Percentiles rank a stretch among this genome's conserved stretches.
Evolutionary conservation across 2,329 filamentous ascomycete genomes (phyloP).

Genomic region (Juglanconis oblonga): DNA sequence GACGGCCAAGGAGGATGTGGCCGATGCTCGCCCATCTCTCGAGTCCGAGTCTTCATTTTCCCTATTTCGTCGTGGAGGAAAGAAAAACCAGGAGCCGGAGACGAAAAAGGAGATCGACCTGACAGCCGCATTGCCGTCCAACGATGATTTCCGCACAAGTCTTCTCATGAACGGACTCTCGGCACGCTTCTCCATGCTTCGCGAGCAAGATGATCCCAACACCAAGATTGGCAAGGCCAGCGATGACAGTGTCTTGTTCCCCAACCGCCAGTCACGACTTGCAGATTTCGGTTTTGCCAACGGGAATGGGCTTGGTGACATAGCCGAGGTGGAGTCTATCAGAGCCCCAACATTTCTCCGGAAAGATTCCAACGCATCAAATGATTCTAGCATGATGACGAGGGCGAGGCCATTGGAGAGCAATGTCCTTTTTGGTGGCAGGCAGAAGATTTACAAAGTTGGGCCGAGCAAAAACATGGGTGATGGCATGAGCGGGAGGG

Average conservation of each 20-base stretch:
- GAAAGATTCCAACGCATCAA: conserved; percentile 62
- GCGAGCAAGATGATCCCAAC: conserved; percentile 88
- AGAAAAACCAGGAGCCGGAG: conserved; percentile 54
- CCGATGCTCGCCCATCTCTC: conserved; percentile 43
- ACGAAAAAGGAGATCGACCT: conserved; percentile 70
- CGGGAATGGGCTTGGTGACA: conserved; percentile 67
- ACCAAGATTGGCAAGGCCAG: conserved; percentile 90
- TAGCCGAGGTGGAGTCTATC: conserved; percentile 86
- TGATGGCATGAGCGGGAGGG: conserved; percentile 59
- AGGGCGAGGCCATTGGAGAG: conserved; percentile 80
- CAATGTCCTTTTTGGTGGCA: conserved; percentile 89
- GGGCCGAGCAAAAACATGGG: conserved; percentile 44
- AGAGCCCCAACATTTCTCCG: conserved; percentile 56
- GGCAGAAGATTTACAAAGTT: conserved; percentile 94
- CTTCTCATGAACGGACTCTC: conserved; percentile 93
- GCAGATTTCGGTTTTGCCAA: conserved; percentile 62
- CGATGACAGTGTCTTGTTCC: conserved; percentile 87
- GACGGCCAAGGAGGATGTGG: conserved; percentile 52
- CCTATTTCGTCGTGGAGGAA: conserved; percentile 54
- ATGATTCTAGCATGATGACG: conserved; percentile 77
- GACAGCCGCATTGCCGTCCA: conserved; percentile 69
- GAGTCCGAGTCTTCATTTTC: conserved; percentile 49
- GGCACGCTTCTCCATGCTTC: conserved; percentile 92
- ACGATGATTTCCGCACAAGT: conserved; percentile 91
- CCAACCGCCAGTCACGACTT: conserved; percentile 75